Conservation (phyloP, 2,329 filamentous ascomycete species). For the Diaporthe sp. region DNA sequence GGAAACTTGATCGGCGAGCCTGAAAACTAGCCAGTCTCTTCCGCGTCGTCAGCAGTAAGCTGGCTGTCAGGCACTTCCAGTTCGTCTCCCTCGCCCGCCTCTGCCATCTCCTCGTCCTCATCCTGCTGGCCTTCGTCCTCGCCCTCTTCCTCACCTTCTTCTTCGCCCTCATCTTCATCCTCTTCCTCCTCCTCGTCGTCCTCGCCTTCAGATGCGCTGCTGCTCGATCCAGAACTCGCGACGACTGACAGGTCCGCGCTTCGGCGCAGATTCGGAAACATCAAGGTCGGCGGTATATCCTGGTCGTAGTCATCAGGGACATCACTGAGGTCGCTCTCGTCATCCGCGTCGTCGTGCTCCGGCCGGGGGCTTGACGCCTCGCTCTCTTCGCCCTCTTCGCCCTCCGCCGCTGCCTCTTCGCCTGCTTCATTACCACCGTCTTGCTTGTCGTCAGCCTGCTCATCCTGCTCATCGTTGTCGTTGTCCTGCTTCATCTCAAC, state of each 20-base stretch:
- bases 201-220: conserved; percentile 43
- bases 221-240: conserved; percentile 43
- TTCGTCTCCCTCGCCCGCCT: conserved; percentile 41
- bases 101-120: conserved; percentile 45
- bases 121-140: conserved; percentile 38
- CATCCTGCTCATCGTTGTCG: conserved; percentile 29
- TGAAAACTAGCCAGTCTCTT: conserved; percentile 24
- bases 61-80: conserved; percentile 39
- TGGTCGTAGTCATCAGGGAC: conserved; percentile 71
- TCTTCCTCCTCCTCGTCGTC: conserved; percentile 42
- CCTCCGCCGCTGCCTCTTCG: conserved; percentile 45
- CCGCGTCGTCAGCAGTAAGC: conserved; percentile 18
- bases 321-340: conserved; percentile 79
- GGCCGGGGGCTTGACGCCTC: conserved; percentile 69
- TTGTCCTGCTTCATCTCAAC: conserved; percentile 60
- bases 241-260: conserved; percentile 51
- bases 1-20: neutral
- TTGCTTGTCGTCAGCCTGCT: conserved; percentile 39
- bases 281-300: conserved; percentile 65
- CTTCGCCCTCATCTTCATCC: conserved; percentile 28
- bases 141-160: conserved; percentile 37
- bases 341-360: conserved; percentile 75
- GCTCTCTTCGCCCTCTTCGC: conserved; percentile 45
- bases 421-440: conserved; percentile 41
- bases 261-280: conserved; percentile 66